Percentiles rank a stretch among this genome's conserved stretches.
phyloP scores from a whole-genome alignment of 306 rosid species.

The Lagenaria siceraria region DNA sequence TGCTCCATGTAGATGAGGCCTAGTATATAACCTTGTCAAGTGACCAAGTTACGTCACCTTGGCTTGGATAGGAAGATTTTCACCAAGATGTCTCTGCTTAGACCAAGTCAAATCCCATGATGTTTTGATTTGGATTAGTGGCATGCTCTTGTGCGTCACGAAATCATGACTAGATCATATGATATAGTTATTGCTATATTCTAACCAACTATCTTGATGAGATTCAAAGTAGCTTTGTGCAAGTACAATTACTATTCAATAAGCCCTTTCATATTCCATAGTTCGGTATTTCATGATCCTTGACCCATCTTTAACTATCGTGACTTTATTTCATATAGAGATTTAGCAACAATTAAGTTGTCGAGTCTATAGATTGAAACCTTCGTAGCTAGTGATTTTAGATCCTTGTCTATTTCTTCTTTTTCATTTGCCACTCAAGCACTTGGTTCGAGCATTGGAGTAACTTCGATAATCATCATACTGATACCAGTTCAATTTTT shows the following conservation, averaged over 20 bases:
- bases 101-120: not conserved
- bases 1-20: not conserved
- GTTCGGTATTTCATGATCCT: not conserved
- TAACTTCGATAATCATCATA: not conserved
- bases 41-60: not conserved
- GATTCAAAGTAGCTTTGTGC: not conserved
- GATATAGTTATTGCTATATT: not conserved
- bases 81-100: not conserved
- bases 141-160: too few relatives aligned
- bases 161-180: not conserved
- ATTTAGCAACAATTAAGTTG: not conserved
- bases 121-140: not conserved
- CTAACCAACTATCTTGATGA: not conserved
- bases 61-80: too few relatives aligned
- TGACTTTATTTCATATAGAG: not conserved
- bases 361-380: not conserved
- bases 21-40: not conserved
- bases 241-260: not conserved
- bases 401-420: not conserved
- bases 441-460: not conserved
- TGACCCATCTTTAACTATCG: not conserved
- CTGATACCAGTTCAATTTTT: not conserved
- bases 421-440: not conserved
- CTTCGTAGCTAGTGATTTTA: not conserved
- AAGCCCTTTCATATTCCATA: not conserved